Evolutionary conservation across 2,329 filamentous ascomycete species (phyloP).

Genomic region (Grosmannia serpens): DNA sequence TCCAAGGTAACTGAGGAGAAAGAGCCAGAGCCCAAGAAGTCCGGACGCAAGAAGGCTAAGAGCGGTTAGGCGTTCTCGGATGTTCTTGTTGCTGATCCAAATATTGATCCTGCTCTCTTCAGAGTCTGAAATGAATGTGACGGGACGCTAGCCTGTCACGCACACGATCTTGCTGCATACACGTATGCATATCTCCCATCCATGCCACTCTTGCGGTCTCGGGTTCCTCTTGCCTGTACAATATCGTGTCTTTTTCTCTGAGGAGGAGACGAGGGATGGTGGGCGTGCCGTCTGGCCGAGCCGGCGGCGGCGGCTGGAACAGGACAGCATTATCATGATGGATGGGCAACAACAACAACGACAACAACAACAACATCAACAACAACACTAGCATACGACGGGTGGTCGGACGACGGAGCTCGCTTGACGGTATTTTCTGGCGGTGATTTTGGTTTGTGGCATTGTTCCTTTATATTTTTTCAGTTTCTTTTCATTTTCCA

Average conservation of each 20-base stretch:
- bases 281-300: background rate
- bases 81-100: constrained; percentile 16
- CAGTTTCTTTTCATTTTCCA: too few relatives aligned
- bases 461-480: too few relatives aligned
- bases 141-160: background rate
- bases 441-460: too few relatives aligned
- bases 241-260: background rate
- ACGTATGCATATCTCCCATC: background rate
- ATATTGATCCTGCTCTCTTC: constrained; percentile 20
- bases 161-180: background rate
- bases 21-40: constrained; percentile 48
- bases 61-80: constrained; percentile 20
- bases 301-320: background rate
- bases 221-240: background rate
- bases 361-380: too few relatives aligned
- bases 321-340: background rate
- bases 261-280: background rate
- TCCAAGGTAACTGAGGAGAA: constrained; percentile 43
- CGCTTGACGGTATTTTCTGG: too few relatives aligned
- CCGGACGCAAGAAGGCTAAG: constrained; percentile 46
- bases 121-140: background rate
- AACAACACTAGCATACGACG: too few relatives aligned
- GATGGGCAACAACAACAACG: background rate
- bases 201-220: background rate
- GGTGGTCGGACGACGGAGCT: background rate